Evolutionary conservation across 257 asterid genomes (phyloP), one percentile per base, ranked within the genome.

Genomic region (Capsicum pubescens): DNA sequence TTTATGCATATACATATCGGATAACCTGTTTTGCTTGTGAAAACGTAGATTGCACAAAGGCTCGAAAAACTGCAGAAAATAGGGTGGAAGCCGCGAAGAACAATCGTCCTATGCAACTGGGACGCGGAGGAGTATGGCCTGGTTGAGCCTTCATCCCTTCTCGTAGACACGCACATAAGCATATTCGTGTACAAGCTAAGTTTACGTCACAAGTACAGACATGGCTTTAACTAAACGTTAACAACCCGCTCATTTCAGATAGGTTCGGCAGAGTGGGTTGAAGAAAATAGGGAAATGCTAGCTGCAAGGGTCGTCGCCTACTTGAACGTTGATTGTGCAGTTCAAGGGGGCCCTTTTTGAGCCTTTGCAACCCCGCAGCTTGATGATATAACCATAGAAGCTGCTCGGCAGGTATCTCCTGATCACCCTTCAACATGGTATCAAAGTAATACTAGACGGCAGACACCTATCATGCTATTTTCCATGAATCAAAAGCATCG

Each of bases 231-330:
- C 58, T 63, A 56, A 55, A 57, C 3, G 44, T 17, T 16, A 81
- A 50, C 80, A 71, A 19, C 5, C 16, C 64, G 8, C 77, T 10
- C 79, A 71, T 35, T 85, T 61, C 94, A 94, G 99, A 87, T 91
- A 85, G 98, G 99, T 66, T 95, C 98, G 26, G 90, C 95, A 8
- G 98, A 94, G 84, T 95, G 98, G 98, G 98, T 94, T 86, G 99
- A 95, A 88, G 99, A 95, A 90, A 95, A 95, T 86, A 82, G 95
- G 86, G 92, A 95, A 87, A 88, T 93, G 91, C 85, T 95, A 87
- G 87, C 87, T 61, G 85, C 99, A 35, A 87, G 90, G 86, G 95
- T 87, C 4, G 91, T 95, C 16, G 98, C 96, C 70, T 94, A 95
- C 91, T 88, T 95, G 89, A 95, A 95, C 83, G 97, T 95, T 14